Evolutionary conservation across 352 stramenopile species (phyloP).

Genomic region (Phytophthora meadii): DNA sequence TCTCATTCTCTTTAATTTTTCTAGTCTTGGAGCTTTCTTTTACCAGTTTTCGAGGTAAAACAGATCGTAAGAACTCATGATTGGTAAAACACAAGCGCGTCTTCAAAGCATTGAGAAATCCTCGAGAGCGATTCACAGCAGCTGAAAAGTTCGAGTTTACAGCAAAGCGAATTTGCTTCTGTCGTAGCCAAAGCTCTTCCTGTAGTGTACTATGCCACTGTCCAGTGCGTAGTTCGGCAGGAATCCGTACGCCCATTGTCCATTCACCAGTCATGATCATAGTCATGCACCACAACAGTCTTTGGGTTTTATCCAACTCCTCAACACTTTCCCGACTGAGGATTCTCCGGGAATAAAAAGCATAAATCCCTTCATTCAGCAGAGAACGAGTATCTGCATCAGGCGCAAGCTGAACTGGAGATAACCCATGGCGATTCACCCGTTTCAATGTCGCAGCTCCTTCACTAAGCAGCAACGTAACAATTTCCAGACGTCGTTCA

Average conservation of each 20-base stretch:
- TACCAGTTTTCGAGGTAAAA: neutral
- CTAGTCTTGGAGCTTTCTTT: slow-evolving; percentile 1
- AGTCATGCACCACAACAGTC: slow-evolving; percentile 65
- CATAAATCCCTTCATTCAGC: slow-evolving; percentile 59
- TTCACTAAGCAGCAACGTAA: slow-evolving; percentile 62
- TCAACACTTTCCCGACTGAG: neutral
- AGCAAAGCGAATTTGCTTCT: slow-evolving; percentile 58
- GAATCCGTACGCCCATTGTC: slow-evolving; percentile 34
- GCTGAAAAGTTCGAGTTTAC: slow-evolving; percentile 52
- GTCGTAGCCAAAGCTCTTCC: slow-evolving; percentile 70
- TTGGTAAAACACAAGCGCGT: slow-evolving; percentile 31
- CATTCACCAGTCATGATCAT: slow-evolving; percentile 65
- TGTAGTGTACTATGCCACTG: slow-evolving; percentile 66
- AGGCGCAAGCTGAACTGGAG: slow-evolving; percentile 49
- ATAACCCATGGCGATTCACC: slow-evolving; percentile 63
- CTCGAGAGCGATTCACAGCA: slow-evolving; percentile 50
- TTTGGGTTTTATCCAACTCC: slow-evolving; percentile 11
- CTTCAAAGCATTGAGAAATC: slow-evolving; percentile 72
- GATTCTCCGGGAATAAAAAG: slow-evolving; percentile 42
- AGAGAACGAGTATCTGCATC: slow-evolving; percentile 37
- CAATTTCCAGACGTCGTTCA: slow-evolving; percentile 52
- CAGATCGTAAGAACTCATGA: slow-evolving; percentile 12
- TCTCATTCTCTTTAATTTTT: slow-evolving; percentile 8
- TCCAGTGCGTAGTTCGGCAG: slow-evolving; percentile 44
- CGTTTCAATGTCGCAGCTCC: slow-evolving; percentile 51